These are phyloP conservation scores for Tulasnella sp. DNA, from an alignment of 768 basidiomycete genomes.

Conservation along the genomic window DNA sequence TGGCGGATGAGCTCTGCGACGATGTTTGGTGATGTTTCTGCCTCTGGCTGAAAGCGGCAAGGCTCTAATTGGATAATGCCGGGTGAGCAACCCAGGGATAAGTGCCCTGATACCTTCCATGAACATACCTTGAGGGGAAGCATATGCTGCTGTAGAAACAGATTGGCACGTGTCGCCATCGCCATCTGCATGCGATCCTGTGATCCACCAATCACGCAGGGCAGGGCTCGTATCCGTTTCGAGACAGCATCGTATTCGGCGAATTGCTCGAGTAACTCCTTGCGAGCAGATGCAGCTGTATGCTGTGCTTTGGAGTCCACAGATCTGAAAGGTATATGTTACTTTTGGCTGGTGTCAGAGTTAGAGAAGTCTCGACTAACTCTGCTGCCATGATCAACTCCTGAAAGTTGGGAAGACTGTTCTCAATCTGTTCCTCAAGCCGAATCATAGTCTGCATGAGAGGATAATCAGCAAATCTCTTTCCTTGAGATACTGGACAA, in stretches of 20 bases:
- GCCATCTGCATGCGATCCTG: constrained; percentile 80
- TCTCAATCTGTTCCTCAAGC: constrained; percentile 86
- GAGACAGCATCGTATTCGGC: constrained; percentile 81
- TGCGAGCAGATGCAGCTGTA: constrained; percentile 61
- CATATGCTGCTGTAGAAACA: constrained; percentile 87
- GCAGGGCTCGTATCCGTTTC: constrained; percentile 70
- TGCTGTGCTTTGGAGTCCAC: constrained; percentile 17
- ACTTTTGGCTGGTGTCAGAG: no score
- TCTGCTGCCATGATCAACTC: constrained; percentile 65
- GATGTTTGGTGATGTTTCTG: neutral
- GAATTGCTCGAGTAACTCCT: constrained; percentile 75
- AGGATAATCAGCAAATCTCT: neutral
- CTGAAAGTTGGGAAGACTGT: constrained; percentile 76
- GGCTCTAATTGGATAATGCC: constrained; percentile 15
- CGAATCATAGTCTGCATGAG: constrained; percentile 47
- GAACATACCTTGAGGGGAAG: constrained; percentile 60
- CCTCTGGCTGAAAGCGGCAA: constrained; percentile 25
- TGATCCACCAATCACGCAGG: constrained; percentile 55
- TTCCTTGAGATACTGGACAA: neutral
- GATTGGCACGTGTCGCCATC: constrained; percentile 59
- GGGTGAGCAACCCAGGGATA: neutral
- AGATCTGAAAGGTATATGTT: neutral
- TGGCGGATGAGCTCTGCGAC: constrained; percentile 3
- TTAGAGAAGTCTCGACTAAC: constrained; percentile 31
- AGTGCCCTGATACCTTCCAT: neutral